phyloP scores from a whole-genome alignment of 2,329 filamentous ascomycete genomes.

The Tympanopsis confertula region DNA sequence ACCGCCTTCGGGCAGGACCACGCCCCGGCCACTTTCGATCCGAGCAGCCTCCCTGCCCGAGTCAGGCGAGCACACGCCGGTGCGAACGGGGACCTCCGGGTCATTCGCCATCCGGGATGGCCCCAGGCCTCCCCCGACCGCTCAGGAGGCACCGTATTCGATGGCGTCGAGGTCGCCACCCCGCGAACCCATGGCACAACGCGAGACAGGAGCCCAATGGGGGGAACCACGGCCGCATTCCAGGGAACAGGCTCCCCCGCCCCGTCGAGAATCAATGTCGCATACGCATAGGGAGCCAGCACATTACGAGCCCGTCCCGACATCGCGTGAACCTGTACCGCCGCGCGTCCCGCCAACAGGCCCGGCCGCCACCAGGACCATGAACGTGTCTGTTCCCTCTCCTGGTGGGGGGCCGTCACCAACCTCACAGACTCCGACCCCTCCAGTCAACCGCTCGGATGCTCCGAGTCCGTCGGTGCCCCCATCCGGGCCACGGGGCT shows the following conservation, averaged over 20 bases:
- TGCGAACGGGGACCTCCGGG: background rate
- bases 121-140: background rate
- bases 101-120: background rate
- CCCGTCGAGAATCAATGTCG: no score
- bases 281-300: background rate
- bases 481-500: no score
- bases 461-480: background rate
- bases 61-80: background rate
- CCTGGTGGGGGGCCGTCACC: no score
- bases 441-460: background rate
- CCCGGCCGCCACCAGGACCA: background rate
- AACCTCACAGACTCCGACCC: no score
- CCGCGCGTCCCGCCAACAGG: background rate
- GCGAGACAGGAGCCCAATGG: no score
- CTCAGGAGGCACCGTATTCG: no score
- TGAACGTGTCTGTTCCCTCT: no score
- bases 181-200: no score
- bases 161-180: no score
- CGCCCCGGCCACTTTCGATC: constrained; percentile 34
- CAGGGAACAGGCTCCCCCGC: no score
- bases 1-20: constrained; percentile 36
- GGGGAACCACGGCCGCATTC: no score
- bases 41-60: constrained; percentile 12
- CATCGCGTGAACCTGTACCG: no score
- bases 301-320: background rate